Evolutionary conservation across 768 basidiomycete genomes (phyloP), one percentile per base, ranked within the genome.

Genomic region (Collybiopsis confluens): DNA sequence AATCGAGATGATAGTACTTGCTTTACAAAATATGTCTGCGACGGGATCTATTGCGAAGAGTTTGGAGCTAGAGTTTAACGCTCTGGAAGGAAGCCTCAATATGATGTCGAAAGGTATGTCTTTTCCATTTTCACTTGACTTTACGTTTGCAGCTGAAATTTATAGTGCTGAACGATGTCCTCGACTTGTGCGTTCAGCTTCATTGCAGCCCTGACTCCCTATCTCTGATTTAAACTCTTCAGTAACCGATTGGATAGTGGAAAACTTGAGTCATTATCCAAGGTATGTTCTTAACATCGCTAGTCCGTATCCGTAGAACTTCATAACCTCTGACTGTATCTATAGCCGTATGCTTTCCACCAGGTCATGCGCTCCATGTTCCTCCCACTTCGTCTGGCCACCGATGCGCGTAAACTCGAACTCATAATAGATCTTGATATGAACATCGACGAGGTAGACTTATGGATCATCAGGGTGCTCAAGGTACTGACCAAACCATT

Each of bases 21-120:
- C 89, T 0, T 83, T 90, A 4, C 90, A 91, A 70, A 90, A 91
- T 60, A 80, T 90, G 75, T 79, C 84, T 55, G 86, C 84, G 0
- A 73, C 76, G 4, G 76, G 82, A 15, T 73, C 77, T 1, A 78
- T 90, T 47, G 71, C 75, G 6, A 78, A 78, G 55, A 75, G 79
- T 24, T 80, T 87, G 60, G 79, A 80, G 46, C 79, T 90, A 46
- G 88, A 91, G 71, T 87, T 88, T 56, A 81, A 80, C 61, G 89
- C 84, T 2, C 71, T 88, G 18, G 81, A 82, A 55, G 83, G 83
- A 2, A 83, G 81, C 56, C 63, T 88, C 45, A 78, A 79, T 54
- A 85, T 86, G 81, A 88, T 88, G 88, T 79, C 79, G 45, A 85
- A 85, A 71, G 82, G 82, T 75, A 27, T 16, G 69, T 56, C 3